phyloP scores from a whole-genome alignment of 495 filamentous ascomycete genomes.

The Lepidopterella palustris region DNA sequence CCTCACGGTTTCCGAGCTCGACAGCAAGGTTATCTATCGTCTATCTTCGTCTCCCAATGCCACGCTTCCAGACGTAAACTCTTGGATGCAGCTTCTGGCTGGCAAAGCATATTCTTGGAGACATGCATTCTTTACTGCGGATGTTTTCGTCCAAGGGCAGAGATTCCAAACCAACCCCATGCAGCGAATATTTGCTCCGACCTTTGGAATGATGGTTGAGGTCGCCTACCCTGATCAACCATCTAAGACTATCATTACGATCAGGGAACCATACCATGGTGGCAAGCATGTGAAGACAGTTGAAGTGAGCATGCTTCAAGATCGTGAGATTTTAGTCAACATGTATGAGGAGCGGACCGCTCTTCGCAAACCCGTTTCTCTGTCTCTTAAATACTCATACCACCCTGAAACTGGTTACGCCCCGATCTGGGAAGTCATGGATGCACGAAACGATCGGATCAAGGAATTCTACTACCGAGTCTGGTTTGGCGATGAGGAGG shows the following conservation, averaged over 20 bases:
- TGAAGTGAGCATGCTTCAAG: constrained; percentile 66
- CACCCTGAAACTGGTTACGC: constrained; percentile 91
- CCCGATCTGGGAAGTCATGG: constrained; percentile 92
- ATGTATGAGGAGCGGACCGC: constrained; percentile 88
- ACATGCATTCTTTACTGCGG: constrained; percentile 93
- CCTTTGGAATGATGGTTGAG: constrained; percentile 80
- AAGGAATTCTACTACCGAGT: constrained; percentile 96
- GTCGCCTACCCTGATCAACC: constrained; percentile 72
- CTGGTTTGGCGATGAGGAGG: constrained; percentile 85
- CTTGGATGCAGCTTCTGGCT: constrained; percentile 86
- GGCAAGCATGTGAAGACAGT: constrained; percentile 74
- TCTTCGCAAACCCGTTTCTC: constrained; percentile 64
- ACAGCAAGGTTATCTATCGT: constrained; percentile 70
- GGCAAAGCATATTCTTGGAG: constrained; percentile 81
- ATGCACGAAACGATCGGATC: constrained; percentile 87
- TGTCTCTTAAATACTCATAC: constrained; percentile 83
- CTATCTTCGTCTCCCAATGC: constrained; percentile 64
- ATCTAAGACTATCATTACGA: constrained; percentile 68
- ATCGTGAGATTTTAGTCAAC: constrained; percentile 74
- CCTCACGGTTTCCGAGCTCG: constrained; percentile 67
- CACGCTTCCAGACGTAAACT: constrained; percentile 66
- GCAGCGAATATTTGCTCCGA: constrained; percentile 80
- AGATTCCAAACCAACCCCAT: constrained; percentile 96
- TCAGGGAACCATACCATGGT: constrained; percentile 59
- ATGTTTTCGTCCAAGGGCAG: constrained; percentile 89